Evolutionary conservation across 257 asterid species (phyloP).

Genomic region (Ophiorrhiza pumila): DNA sequence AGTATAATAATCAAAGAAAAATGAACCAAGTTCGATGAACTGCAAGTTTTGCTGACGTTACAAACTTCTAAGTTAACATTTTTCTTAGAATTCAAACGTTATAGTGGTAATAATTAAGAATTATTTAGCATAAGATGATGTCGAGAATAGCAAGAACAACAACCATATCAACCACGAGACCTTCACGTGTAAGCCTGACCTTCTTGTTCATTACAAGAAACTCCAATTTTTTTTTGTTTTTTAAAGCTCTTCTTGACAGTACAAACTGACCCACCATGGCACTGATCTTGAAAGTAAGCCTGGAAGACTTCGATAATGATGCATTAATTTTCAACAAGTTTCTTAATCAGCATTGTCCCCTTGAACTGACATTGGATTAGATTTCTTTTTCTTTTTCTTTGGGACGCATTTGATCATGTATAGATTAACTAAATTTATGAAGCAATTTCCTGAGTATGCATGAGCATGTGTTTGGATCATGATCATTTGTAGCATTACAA

Average conservation of each 20-base stretch:
- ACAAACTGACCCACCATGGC: conserved; percentile 30
- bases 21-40: no score
- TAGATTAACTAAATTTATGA: no score
- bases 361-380: neutral
- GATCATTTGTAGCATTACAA: neutral
- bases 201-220: conserved; percentile 34
- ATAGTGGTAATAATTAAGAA: conserved; percentile 6
- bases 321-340: conserved; percentile 6
- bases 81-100: neutral
- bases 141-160: conserved; percentile 26
- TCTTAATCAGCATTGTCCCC: conserved; percentile 16
- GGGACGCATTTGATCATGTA: neutral
- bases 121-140: conserved; percentile 17
- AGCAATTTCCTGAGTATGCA: no score
- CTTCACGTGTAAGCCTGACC: conserved; percentile 66
- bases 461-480: neutral
- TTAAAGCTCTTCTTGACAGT: conserved; percentile 7
- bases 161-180: conserved; percentile 36
- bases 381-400: neutral
- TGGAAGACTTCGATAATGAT: conserved; percentile 17
- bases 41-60: no score
- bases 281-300: conserved; percentile 28
- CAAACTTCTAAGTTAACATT: neutral
- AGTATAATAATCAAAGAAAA: no score
- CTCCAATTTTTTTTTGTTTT: neutral